These are phyloP conservation scores for Crithidia expoeki DNA, from an alignment of 208 protist species.

Conservation along the genomic window DNA sequence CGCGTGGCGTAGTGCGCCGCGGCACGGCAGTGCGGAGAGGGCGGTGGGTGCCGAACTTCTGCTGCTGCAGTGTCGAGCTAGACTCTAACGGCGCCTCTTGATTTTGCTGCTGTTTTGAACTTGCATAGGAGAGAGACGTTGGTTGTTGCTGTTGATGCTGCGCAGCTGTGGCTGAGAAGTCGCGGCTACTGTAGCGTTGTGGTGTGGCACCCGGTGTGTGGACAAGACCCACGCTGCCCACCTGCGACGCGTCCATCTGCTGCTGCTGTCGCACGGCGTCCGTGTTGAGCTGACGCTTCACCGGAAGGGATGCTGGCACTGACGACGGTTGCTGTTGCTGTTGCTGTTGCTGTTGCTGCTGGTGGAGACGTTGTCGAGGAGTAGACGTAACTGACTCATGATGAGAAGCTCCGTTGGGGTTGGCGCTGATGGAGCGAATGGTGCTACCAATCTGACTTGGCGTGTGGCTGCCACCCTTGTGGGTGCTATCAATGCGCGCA, in stretches of 20 bases:
- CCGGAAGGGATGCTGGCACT: neutral
- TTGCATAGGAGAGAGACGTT: no score
- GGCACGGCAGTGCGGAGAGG: constrained; percentile 41
- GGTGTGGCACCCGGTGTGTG: constrained; percentile 19
- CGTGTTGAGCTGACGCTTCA: constrained; percentile 6
- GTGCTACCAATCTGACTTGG: constrained; percentile 3
- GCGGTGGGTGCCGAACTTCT: constrained; percentile 17
- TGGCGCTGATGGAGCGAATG: neutral
- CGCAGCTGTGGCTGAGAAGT: neutral
- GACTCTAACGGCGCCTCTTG: no score
- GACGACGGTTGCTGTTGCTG: neutral
- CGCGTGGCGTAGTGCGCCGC: constrained; percentile 15
- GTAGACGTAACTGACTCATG: neutral
- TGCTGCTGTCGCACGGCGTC: neutral
- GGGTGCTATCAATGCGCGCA: no score
- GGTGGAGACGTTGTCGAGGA: constrained; percentile 12
- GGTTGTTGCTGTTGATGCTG: neutral
- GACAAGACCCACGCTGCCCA: constrained; percentile 25
- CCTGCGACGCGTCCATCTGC: constrained; percentile 8
- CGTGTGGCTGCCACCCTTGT: neutral
- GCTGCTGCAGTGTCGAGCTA: no score
- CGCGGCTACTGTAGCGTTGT: constrained; percentile 16
- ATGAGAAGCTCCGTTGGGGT: neutral
- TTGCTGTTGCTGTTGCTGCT: neutral
- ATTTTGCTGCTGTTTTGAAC: no score